Evolutionary conservation across 441 rosid genomes (phyloP), one percentile per base, ranked within the genome.

Genomic region (Adansonia rubrostipa): DNA sequence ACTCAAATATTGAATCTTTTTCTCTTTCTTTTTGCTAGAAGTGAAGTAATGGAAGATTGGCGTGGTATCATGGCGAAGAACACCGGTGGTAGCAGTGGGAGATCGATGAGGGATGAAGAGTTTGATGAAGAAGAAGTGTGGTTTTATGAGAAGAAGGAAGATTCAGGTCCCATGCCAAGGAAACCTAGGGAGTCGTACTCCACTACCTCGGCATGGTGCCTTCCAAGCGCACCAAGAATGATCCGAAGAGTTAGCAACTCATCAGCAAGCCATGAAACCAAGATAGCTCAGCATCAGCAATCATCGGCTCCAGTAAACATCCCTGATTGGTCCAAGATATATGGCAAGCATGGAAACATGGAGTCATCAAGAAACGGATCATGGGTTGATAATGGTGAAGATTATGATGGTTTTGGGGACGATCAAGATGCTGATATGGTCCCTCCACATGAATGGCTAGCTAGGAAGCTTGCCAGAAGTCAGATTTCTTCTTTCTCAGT

Each of bases 391-490:
- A 62, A 48, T 54, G 50, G 42, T 20, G 48, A n/a, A 3, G 36
- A 33, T 33, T 33, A 33, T 33, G 36, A 3, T 33, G 36, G 36
- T 42, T 42, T 0, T 42, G 45, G 8, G 45, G 45, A 57, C 36
- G 87, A 72, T 10, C 86, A 81, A 54, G 90, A 84, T 33, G 93
- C 80, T 42, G 89, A 76, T 15, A 83, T 86, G 82, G 87, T 94
- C 20, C 98, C 99, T 72, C 99, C 98, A 63, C 99, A 96, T 80
- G 98, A 94, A 85, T 94, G 94, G 98, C 82, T 93, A 75, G 98
- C 98, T 40, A 93, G 84, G 83, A 94, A 88, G 92, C 89, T 90
- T 40, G 92, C 95, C 22, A 90, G 93, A 82, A 92, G 86, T 47
- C 94, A 86, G 80, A 90, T 96, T 83, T 92, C 98, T 57, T 92